phyloP scores from a whole-genome alignment of 257 asterid genomes.

The Solanum chaucha region DNA sequence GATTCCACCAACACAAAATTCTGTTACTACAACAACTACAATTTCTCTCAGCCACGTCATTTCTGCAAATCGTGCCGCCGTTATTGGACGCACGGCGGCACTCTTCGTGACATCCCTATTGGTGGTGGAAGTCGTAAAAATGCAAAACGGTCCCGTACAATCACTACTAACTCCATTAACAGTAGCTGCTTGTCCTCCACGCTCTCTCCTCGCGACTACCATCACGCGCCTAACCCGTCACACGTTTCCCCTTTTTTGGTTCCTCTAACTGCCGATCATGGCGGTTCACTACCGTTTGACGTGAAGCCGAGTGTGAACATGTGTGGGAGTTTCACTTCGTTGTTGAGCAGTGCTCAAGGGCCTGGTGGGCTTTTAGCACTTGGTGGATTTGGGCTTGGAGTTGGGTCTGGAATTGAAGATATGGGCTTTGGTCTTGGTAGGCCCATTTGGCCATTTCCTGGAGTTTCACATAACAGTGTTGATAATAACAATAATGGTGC shows the following conservation, averaged over 20 bases:
- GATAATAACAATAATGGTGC: slow-evolving; percentile 16
- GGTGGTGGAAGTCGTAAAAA: slow-evolving; percentile 93
- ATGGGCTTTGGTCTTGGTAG: slow-evolving; percentile 62
- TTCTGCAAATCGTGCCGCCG: slow-evolving; percentile 96
- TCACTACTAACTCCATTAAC: background rate
- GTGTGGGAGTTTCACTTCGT: slow-evolving; percentile 65
- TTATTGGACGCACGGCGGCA: slow-evolving; percentile 98
- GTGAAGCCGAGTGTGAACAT: slow-evolving; percentile 11
- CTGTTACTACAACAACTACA: slow-evolving; percentile 95
- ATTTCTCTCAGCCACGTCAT: slow-evolving; percentile 89
- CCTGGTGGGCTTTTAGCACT: slow-evolving; percentile 47
- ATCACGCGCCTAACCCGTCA: slow-evolving; percentile 23
- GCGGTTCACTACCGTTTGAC: slow-evolving; percentile 12
- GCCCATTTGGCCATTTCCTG: slow-evolving; percentile 51
- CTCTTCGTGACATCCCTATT: slow-evolving; percentile 84
- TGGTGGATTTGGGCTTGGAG: slow-evolving; percentile 57
- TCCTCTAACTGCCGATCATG: slow-evolving; percentile 24
- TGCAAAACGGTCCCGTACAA: slow-evolving; percentile 71
- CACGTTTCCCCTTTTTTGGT: slow-evolving; percentile 24
- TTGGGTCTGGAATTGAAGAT: slow-evolving; percentile 42
- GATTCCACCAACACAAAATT: slow-evolving; percentile 88
- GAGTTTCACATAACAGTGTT: background rate
- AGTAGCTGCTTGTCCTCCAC: slow-evolving; percentile 8
- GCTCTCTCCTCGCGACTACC: slow-evolving; percentile 30
- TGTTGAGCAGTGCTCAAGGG: slow-evolving; percentile 43